Percentiles rank a stretch among this genome's conserved stretches.
Evolutionary conservation across 2,329 filamentous ascomycete genomes (phyloP).

Genomic region (Curvularia sp.): DNA sequence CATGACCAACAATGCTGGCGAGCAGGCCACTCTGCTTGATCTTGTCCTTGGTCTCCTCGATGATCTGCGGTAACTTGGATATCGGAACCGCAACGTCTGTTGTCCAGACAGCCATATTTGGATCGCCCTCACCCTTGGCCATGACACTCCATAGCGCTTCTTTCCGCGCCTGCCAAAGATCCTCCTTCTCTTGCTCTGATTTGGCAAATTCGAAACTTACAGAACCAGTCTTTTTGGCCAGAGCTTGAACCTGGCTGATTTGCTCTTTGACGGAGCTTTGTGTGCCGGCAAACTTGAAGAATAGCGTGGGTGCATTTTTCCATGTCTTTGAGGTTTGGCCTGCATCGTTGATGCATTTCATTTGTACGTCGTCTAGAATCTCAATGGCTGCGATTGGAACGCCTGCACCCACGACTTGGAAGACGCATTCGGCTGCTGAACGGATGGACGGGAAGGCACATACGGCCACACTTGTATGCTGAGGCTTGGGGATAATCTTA

Average conservation of each 20-base stretch:
- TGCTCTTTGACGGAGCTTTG: conserved; percentile 77
- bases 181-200: conserved; percentile 68
- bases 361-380: conserved; percentile 90
- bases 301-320: conserved; percentile 74
- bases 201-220: conserved; percentile 74
- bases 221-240: conserved; percentile 66
- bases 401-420: conserved; percentile 78
- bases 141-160: conserved; percentile 77
- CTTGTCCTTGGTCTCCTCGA: conserved; percentile 76
- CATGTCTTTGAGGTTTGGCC: conserved; percentile 70
- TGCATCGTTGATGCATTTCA: conserved; percentile 74
- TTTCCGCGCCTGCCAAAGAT: conserved; percentile 79
- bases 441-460: conserved; percentile 69
- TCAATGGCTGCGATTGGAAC: conserved; percentile 91
- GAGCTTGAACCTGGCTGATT: conserved; percentile 69
- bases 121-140: conserved; percentile 65
- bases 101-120: conserved; percentile 72
- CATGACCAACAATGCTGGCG: conserved; percentile 73
- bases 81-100: conserved; percentile 84
- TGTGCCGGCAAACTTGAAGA: conserved; percentile 78
- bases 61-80: conserved; percentile 73
- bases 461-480: conserved; percentile 81
- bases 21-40: conserved; percentile 68
- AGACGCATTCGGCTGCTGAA: conserved; percentile 79
- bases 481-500: conserved; percentile 82